Evolutionary conservation across 176 grass and related monocot genomes (phyloP), one percentile per base, ranked within the genome.

Genomic region (Poa annua): DNA sequence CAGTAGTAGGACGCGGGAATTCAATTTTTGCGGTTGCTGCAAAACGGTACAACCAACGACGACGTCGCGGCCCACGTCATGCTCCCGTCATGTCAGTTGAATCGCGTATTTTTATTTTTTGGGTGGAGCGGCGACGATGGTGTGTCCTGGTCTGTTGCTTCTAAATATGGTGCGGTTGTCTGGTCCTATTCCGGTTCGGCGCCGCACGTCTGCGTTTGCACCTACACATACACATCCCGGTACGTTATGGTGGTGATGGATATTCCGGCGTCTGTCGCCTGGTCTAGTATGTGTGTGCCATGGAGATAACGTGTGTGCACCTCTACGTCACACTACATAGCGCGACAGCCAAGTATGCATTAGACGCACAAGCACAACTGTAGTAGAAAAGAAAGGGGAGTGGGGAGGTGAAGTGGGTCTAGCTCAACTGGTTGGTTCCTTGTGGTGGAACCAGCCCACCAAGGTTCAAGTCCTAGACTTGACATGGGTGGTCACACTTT

Each of bases 151-250:
- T 36, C 7, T 7, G 24, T 74, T 75, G 81, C 70, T 74, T 65
- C 10, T 53, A 26, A 67, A 44, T 56, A 77, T n/a, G 74, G 60
- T 41, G 77, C 34, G 34, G 74, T 84, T 87, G 80, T 47, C 24
- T 79, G 66, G 84, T 87, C 88, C 72, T 71, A 66, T 63, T 84
- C 80, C 34, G 67, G 67, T 61, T 87, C 73, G 71, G 78, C 50
- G 38, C 47, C 45, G 70, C 33, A 77, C 70, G 38, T 21, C 83
- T 90, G 26, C 25, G 54, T 69, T 76, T 17, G 55, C 11, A 33
- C 26, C 47, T 51, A 64, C 44, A 22, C 56, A 47, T 51, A 64
- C 44, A 22, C 56, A 17, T 84, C 59, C 71, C 5, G 2, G 25
- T 36, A 21, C 13, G 25, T 17, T 48, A 47, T 6, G 26, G 4